phyloP scores from a whole-genome alignment of 179 eudicot species.

The Camellia oleifera region DNA sequence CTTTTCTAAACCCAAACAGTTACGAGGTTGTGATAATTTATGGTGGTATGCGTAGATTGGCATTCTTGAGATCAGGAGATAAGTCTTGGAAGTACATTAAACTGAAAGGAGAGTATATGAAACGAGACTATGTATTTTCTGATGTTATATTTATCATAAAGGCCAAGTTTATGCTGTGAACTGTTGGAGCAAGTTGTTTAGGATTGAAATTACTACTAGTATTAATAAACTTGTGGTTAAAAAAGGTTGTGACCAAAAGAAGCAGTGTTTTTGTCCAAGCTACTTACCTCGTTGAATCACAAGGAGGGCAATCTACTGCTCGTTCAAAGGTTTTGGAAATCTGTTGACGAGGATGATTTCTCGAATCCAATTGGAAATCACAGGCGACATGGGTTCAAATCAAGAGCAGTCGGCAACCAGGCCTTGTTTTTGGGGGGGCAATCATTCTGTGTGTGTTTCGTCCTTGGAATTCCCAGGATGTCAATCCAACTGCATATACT shows the following conservation, averaged over 20 bases:
- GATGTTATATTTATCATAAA: conserved; percentile 10
- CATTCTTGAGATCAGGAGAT: conserved; percentile 23
- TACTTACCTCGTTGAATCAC: conserved; percentile 23
- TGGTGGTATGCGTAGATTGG: background rate
- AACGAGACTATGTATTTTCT: background rate
- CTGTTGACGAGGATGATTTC: background rate
- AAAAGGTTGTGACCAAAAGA: background rate
- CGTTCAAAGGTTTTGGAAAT: background rate
- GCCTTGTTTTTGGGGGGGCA: conserved; percentile 28
- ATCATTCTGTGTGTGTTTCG: conserved; percentile 15
- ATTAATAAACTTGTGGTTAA: background rate
- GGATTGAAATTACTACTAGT: background rate
- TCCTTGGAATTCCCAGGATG: conserved; percentile 10
- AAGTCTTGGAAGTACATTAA: conserved; percentile 19
- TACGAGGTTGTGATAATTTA: background rate
- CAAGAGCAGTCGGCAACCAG: background rate
- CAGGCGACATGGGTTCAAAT: background rate
- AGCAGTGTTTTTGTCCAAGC: background rate
- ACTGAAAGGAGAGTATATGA: background rate
- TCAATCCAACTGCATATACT: conserved; percentile 12
- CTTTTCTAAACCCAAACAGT: background rate
- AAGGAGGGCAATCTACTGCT: conserved; percentile 20
- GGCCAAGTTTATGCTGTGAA: conserved; percentile 17
- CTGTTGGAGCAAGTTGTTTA: conserved; percentile 1
- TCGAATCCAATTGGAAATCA: background rate